Evolutionary conservation across 495 filamentous ascomycete species (phyloP), one percentile per base, ranked within the genome.

Genomic region (Lepraria neglecta): DNA sequence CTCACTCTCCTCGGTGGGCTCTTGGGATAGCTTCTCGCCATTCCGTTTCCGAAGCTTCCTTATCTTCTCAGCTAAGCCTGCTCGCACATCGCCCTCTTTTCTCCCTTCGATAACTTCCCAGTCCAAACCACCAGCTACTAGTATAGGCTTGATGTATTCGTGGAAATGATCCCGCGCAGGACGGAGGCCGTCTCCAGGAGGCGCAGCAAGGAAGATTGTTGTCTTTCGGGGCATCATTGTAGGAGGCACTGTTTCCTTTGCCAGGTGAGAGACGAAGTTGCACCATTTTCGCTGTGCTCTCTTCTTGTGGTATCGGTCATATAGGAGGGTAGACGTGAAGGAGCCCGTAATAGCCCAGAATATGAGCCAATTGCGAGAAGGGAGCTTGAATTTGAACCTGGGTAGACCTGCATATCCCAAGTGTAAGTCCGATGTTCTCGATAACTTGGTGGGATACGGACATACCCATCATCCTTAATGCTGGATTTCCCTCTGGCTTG

Each of bases 361-460:
- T 65, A 99, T 97, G 75, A 89, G 82, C 94, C 94, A 99, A 70
- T 97, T 97, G 31, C 95, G 86, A 14, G 94, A 99, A 21, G 94
- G 94, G 11, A 99, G 84, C 76, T 87, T 91, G 67, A 87, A 79
- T 17, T 87, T 85, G 62, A 95, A 78, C 58, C 82, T 86, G 28
- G 92, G 91, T 60, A 97, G 76, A 40, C 84, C 83, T 86, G 50
- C 33, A 33, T 47, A 56, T 47, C 21, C 14, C 30, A 50, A 56
- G 30, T 24, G 33, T 53, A 35, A 60, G 42, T 21, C 11, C 9
- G 43, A 40, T 35, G 45, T 10, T 46, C 28, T 33, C n/a, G 30
- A n/a, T 59, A 9, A 38, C n/a, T 21, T 1, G 12, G 5, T 42
- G 12, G 10, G 31, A 19, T 61, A 47, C 31, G 61, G 51, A 47